A percentile compares a stretch with the other conserved stretches of the same genome.
phyloP scores from a whole-genome alignment of 345 rosid species.

The Aurinia saxatilis region DNA sequence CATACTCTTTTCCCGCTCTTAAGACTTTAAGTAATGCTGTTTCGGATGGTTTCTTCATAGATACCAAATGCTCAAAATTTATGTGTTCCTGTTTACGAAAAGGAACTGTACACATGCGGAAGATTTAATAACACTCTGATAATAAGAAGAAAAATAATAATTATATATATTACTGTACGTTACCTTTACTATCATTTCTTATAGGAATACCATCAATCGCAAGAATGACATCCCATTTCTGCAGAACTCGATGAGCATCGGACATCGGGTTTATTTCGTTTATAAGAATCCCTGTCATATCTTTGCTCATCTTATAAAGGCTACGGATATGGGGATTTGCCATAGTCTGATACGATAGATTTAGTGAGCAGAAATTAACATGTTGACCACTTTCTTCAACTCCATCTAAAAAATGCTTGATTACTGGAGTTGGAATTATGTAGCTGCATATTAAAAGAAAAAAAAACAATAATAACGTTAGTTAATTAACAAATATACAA shows the following conservation, averaged over 20 bases:
- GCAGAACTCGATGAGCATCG: slow-evolving; percentile 35
- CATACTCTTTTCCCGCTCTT: slow-evolving; percentile 51
- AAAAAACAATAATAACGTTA: no score
- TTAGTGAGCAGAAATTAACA: slow-evolving; percentile 51
- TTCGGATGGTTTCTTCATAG: slow-evolving; percentile 68
- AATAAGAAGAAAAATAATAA: no score
- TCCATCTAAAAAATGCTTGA: neutral
- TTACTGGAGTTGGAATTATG: neutral
- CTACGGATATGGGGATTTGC: slow-evolving; percentile 52
- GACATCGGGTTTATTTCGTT: slow-evolving; percentile 60
- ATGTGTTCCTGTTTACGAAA: slow-evolving; percentile 38
- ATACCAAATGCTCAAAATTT: slow-evolving; percentile 62
- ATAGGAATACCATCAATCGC: slow-evolving; percentile 58
- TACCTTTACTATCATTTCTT: slow-evolving; percentile 28
- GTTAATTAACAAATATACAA: no score
- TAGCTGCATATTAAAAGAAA: slow-evolving; percentile 28
- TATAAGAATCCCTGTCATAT: slow-evolving; percentile 61
- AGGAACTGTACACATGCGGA: no score
- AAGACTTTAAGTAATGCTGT: slow-evolving; percentile 39
- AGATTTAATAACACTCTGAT: no score
- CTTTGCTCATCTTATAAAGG: slow-evolving; percentile 35
- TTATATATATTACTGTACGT: neutral
- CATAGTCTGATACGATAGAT: slow-evolving; percentile 48
- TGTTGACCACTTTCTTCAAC: slow-evolving; percentile 33
- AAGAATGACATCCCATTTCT: slow-evolving; percentile 54